A percentile compares a stretch with the other conserved stretches of the same genome.
Evolutionary conservation across 495 filamentous ascomycete genomes (phyloP).

Genomic region (Coniosporium apollinis): DNA sequence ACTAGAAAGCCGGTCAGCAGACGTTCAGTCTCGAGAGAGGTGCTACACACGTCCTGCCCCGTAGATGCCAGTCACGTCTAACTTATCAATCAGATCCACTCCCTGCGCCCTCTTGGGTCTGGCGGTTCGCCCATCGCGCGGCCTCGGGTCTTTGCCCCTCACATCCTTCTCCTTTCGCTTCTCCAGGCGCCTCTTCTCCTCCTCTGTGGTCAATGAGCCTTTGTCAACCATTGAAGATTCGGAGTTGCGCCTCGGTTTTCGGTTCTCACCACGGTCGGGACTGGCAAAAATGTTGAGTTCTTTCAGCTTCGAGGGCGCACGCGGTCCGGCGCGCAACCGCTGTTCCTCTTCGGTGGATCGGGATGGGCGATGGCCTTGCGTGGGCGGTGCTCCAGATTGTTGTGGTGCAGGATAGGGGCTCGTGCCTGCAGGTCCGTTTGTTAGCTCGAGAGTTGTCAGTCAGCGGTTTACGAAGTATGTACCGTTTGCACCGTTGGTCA

Average conservation of each 20-base stretch:
- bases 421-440: too few relatives aligned
- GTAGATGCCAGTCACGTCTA: slow-evolving; percentile 95
- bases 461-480: background rate
- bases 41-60: slow-evolving; percentile 69
- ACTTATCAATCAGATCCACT: slow-evolving; percentile 88
- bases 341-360: slow-evolving; percentile 25
- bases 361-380: slow-evolving; percentile 14
- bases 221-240: slow-evolving; percentile 76
- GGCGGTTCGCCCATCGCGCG: slow-evolving; percentile 26
- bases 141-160: slow-evolving; percentile 41
- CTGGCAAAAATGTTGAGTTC: slow-evolving; percentile 40
- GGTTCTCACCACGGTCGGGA: slow-evolving; percentile 21
- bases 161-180: slow-evolving; percentile 51
- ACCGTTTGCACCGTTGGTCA: background rate
- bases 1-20: slow-evolving; percentile 32
- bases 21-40: background rate
- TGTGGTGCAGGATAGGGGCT: too few relatives aligned
- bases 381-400: slow-evolving; percentile 14
- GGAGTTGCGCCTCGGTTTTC: slow-evolving; percentile 69
- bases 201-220: slow-evolving; percentile 27
- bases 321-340: slow-evolving; percentile 21
- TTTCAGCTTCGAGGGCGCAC: slow-evolving; percentile 16
- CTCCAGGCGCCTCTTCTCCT: slow-evolving; percentile 52
- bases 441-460: slow-evolving; percentile 2
- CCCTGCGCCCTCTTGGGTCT: slow-evolving; percentile 40